Conservation (phyloP, 2,329 filamentous ascomycete genomes). For the Ascochyta clinopodiicola region DNA sequence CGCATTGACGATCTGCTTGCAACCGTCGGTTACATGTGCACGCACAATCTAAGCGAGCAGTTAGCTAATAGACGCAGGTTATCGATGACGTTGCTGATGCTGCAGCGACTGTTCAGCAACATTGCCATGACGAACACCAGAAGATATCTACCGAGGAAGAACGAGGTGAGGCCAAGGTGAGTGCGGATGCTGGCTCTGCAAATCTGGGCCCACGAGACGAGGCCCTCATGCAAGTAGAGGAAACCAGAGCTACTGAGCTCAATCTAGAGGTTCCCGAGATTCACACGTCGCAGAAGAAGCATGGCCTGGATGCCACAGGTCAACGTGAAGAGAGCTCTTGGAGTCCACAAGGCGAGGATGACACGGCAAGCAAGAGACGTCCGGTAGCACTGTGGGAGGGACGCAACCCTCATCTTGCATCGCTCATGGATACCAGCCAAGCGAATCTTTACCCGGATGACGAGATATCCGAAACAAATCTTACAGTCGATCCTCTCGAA, state of each 20-base stretch:
- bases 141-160: conserved; percentile 6
- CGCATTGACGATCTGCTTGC: conserved; percentile 33
- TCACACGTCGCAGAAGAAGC: conserved; percentile 32
- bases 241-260: conserved; percentile 36
- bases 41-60: not conserved
- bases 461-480: conserved; percentile 27
- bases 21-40: conserved; percentile 14
- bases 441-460: conserved; percentile 43
- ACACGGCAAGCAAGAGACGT: conserved; percentile 20
- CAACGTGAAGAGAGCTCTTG: conserved; percentile 16
- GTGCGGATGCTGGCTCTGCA: conserved; percentile 33
- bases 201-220: conserved; percentile 34
- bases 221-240: conserved; percentile 28
- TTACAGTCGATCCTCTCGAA: conserved; percentile 30
- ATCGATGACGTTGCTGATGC: conserved; percentile 30
- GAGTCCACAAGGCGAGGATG: conserved; percentile 25
- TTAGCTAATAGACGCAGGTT: conserved; percentile 19
- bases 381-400: conserved; percentile 18
- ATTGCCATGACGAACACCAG: conserved; percentile 19
- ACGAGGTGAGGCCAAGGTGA: conserved; percentile 28
- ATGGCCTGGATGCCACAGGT: conserved; percentile 13
- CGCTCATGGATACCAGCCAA: conserved; percentile 24
- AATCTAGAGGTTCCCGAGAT: conserved; percentile 33
- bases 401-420: conserved; percentile 14
- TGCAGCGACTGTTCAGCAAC: conserved; percentile 15